A percentile compares a stretch with the other conserved stretches of the same genome.
Conservation (phyloP, 2,329 filamentous ascomycete genomes). For the Diatrype stigma region DNA sequence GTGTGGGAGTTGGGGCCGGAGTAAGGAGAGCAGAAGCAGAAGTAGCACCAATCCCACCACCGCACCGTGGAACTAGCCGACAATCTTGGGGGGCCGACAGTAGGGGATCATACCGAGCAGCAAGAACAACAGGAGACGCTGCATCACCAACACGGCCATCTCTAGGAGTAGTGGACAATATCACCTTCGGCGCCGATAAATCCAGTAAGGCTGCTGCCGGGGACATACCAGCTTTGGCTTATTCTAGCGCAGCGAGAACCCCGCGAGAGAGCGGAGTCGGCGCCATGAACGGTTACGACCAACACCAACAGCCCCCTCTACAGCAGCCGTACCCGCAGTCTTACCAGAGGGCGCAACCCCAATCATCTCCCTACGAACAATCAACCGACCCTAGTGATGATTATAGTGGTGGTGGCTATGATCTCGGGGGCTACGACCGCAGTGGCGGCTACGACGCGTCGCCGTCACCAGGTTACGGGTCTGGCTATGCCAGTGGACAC, state of each 20-base stretch:
- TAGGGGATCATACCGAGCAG: no score
- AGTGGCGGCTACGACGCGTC: slow-evolving; percentile 18
- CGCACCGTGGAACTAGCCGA: slow-evolving; percentile 15
- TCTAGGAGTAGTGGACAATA: slow-evolving; percentile 35
- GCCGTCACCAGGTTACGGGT: slow-evolving; percentile 13
- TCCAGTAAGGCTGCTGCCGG: slow-evolving; percentile 58
- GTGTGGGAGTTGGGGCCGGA: slow-evolving; percentile 17
- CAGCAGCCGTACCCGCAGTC: slow-evolving; percentile 14
- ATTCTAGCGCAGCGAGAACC: slow-evolving; percentile 61
- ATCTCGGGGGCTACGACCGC: slow-evolving; percentile 12
- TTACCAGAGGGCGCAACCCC: slow-evolving; percentile 13
- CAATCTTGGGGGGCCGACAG: slow-evolving; percentile 19
- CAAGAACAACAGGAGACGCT: no score
- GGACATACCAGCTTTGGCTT: slow-evolving; percentile 64
- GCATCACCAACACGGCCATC: background rate
- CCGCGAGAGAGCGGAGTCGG: slow-evolving; percentile 62
- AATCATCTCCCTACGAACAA: slow-evolving; percentile 15
- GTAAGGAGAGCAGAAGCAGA: slow-evolving; percentile 16
- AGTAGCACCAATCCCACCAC: slow-evolving; percentile 25
- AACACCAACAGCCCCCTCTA: slow-evolving; percentile 13
- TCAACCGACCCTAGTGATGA: slow-evolving; percentile 15
- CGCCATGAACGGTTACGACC: slow-evolving; percentile 45
- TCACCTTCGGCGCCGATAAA: slow-evolving; percentile 64
- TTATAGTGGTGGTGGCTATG: slow-evolving; percentile 1
- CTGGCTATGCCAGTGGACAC: slow-evolving; percentile 8